Percentiles rank a stretch among this genome's conserved stretches.
Conservation (phyloP, 2,329 filamentous ascomycete species). For the Mollisiaceae sp. region DNA sequence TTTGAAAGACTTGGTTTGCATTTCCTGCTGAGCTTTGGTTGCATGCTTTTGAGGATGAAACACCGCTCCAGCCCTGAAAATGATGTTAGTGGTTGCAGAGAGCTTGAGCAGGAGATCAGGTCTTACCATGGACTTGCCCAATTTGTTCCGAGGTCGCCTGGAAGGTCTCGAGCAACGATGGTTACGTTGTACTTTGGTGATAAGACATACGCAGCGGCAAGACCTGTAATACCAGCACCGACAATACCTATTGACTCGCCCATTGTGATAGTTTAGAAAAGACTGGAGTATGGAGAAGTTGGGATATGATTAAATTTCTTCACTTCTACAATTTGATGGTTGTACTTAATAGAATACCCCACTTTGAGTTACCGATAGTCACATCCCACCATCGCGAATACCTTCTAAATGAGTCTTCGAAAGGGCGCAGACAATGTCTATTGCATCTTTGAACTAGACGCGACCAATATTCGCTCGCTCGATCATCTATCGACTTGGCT, state of each 20-base stretch:
- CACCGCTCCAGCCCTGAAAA: conserved; percentile 36
- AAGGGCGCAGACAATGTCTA: background rate
- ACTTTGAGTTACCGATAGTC: conserved; percentile 3
- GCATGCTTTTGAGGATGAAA: conserved; percentile 36
- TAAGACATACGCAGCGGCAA: conserved; percentile 35
- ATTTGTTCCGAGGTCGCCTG: conserved; percentile 34
- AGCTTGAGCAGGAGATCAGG: background rate
- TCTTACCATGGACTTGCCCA: conserved; percentile 40
- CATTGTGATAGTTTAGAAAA: conserved; percentile 18
- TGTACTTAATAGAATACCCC: background rate
- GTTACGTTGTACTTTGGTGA: conserved; percentile 32
- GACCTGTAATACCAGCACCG: conserved; percentile 37
- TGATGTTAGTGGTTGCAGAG: conserved; percentile 2
- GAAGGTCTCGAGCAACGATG: conserved; percentile 36
- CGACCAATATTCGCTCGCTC: background rate
- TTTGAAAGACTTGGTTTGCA: conserved; percentile 34
- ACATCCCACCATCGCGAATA: background rate
- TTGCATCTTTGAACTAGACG: background rate
- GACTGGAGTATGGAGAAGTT: background rate
- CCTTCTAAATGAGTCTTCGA: background rate
- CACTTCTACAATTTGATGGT: background rate
- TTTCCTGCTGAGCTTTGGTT: conserved; percentile 25
- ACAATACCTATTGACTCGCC: conserved; percentile 29
- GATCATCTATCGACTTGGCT: background rate
- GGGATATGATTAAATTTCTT: background rate